Base-by-base conservation (phyloP, 1,284 basidiomycete species). In the Rugosomyces carneus region DNA sequence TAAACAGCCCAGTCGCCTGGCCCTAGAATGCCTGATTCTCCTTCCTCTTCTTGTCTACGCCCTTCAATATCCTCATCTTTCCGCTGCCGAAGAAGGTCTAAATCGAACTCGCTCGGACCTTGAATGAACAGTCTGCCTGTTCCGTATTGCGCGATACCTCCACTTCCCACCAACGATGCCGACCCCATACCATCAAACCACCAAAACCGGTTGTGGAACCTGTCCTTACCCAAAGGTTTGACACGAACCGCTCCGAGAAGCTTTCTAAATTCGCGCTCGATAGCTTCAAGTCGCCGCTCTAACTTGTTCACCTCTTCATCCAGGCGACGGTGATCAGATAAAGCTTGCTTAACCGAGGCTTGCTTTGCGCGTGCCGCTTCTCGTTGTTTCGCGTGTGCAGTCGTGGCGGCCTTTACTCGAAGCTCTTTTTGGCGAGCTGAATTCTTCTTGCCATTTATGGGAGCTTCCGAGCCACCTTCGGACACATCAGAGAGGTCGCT, bases 121-220 rank as follows among this genome's bases (percentile, higher is more conserved):
- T 98, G 95, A 21, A 98, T 70, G 62, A 95, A 96, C 40, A 98
- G 62, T 44, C 93, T 72, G 1, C 92, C 95, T 5, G 92, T 85
- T 15, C 92, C 91, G 60, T 93, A 95, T 58, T 86, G 75, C 34
- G 83, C 77, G 23, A 84, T 79, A 11, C 86, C 85, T 20, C 83
- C 80, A 54, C 77, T 82, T 20, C 78, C 81, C 42, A 92, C 68
- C 32, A 95, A 66, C 23, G 84, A 83, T 44, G 84, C 84, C 1
- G 81, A 80, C 2, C 96, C 95, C 68, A 95, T 80, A 2, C 96
- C 95, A 66, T 99, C 95, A 61, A 98, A 90, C 95, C 95, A 99
- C 93, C 94, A 99, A 52, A 97, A 77, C 26, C 89, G 82, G 64
- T 96, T 95, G 59, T 89, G 85, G 67, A 97, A 99, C 44, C 95